These are phyloP conservation scores for Cyclocybe cylindracea DNA, from an alignment of 768 basidiomycete genomes.

Conservation along the genomic window DNA sequence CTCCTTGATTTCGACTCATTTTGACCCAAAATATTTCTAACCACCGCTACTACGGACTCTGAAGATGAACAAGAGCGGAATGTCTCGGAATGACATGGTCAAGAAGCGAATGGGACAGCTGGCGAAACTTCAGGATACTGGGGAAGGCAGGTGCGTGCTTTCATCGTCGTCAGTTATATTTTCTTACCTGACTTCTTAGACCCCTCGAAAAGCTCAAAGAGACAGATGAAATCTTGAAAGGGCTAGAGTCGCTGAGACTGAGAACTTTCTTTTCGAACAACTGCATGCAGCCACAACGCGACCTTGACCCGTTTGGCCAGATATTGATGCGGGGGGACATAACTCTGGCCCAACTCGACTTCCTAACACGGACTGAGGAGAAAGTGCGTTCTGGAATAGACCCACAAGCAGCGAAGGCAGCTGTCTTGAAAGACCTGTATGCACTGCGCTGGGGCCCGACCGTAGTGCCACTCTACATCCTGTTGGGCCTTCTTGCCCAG, in stretches of 20 bases:
- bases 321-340: slow-evolving; percentile 27
- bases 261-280: slow-evolving; percentile 34
- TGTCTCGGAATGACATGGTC: slow-evolving; percentile 8
- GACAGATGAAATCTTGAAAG: slow-evolving; percentile 31
- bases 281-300: slow-evolving; percentile 33
- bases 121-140: slow-evolving; percentile 13
- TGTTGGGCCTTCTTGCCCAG: slow-evolving; percentile 31
- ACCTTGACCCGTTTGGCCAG: slow-evolving; percentile 34
- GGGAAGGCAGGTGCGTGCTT: slow-evolving; percentile 22
- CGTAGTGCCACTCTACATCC: slow-evolving; percentile 37
- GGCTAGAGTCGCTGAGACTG: slow-evolving; percentile 38
- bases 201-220: slow-evolving; percentile 29
- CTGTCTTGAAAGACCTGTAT: slow-evolving; percentile 30
- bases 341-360: slow-evolving; percentile 25
- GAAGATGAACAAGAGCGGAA: slow-evolving; percentile 7
- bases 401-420: slow-evolving; percentile 10
- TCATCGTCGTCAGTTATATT: neutral
- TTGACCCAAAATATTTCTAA: too few species aligned
- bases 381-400: slow-evolving; percentile 3
- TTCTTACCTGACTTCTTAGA: slow-evolving; percentile 11
- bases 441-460: slow-evolving; percentile 41
- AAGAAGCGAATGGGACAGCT: slow-evolving; percentile 6
- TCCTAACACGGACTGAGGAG: slow-evolving; percentile 17
- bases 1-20: too few species aligned
- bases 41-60: neutral